A percentile compares a stretch with the other conserved stretches of the same genome.
These are phyloP conservation scores for Ophiostoma sp. DNA, from an alignment of 2,329 filamentous ascomycete species.

Conservation along the genomic window DNA sequence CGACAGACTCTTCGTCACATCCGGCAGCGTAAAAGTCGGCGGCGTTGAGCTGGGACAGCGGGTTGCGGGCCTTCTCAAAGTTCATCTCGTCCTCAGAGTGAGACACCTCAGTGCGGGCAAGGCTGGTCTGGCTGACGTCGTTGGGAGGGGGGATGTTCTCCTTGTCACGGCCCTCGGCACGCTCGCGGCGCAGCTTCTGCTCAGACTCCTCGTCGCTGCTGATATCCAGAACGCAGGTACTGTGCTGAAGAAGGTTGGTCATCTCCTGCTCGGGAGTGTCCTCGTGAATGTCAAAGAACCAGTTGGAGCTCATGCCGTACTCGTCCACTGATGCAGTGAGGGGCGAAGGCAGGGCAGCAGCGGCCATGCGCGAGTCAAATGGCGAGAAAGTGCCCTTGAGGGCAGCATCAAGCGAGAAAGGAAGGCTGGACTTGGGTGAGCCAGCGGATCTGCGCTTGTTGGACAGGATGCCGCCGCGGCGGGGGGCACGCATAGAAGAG, in stretches of 20 bases:
- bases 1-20: constrained; percentile 56
- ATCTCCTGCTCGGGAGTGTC: constrained; percentile 87
- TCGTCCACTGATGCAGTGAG: constrained; percentile 37
- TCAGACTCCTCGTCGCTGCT: constrained; percentile 76
- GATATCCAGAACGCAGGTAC: constrained; percentile 79
- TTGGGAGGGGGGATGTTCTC: constrained; percentile 81
- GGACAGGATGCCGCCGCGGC: constrained; percentile 63
- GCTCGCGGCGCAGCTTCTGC: constrained; percentile 47
- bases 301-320: constrained; percentile 56
- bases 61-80: constrained; percentile 59
- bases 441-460: constrained; percentile 38
- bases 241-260: constrained; percentile 88
- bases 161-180: constrained; percentile 67
- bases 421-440: constrained; percentile 53
- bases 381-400: constrained; percentile 68
- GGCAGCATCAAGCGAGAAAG: constrained; percentile 81
- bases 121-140: constrained; percentile 56
- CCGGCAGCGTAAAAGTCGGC: constrained; percentile 63
- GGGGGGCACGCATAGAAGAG: constrained; percentile 39
- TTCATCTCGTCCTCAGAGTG: constrained; percentile 47
- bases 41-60: constrained; percentile 62
- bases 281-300: constrained; percentile 93
- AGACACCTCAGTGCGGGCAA: not conserved
- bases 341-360: constrained; percentile 32
- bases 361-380: constrained; percentile 42